Base-by-base conservation (phyloP, 75 land plant genomes). In the Cupressus sempervirens region DNA sequence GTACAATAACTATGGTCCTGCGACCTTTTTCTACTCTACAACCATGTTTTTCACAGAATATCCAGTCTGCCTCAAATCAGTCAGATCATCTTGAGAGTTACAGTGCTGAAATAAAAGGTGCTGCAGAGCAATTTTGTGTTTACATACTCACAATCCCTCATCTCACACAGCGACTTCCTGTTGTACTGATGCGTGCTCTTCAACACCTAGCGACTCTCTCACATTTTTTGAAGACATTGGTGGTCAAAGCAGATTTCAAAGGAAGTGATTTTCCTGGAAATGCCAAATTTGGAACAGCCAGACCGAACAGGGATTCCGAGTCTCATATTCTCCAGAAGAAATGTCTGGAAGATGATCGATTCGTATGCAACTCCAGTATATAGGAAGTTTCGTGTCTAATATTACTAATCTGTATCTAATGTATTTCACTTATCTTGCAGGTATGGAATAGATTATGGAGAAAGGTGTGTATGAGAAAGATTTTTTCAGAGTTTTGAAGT, bases 191-290 rank as follows among this genome's bases (percentile, higher is more conserved):
- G 77, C 96, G 94, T 80, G 97, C 99, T 84, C 84, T 97, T 30
- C 91, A 88, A 84, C 96, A 97, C 84, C 68, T 83, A 16, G 88
- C 90, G 70, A 86, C 89, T 76, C 62, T 97, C 50, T 62, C 84
- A 72, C 94, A 93, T 56, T 94, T 96, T 86, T 85, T 97, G 40
- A 86, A 65, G 82, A 84, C 84, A 72, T 41, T 93, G 81, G 53
- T 91, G 97, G 99, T 97, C 94, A 94, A 56, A 94, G 90, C 92
- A 94, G 96, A 89, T 88, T 48, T 89, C 83, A 36, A 90, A 89
- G 65, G 88, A 87, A 30, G 86, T 85, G 68, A 77, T 94, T 0
- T 87, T 92, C 50, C 58, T 1, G 15, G 88, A 88, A 72, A 89
- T 89, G 75, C 85, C 88, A 54, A 29, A 86, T 54, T 74, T 91